Evolutionary conservation across 2,329 filamentous ascomycete genomes (phyloP).

Genomic region (Beauveria sp.): DNA sequence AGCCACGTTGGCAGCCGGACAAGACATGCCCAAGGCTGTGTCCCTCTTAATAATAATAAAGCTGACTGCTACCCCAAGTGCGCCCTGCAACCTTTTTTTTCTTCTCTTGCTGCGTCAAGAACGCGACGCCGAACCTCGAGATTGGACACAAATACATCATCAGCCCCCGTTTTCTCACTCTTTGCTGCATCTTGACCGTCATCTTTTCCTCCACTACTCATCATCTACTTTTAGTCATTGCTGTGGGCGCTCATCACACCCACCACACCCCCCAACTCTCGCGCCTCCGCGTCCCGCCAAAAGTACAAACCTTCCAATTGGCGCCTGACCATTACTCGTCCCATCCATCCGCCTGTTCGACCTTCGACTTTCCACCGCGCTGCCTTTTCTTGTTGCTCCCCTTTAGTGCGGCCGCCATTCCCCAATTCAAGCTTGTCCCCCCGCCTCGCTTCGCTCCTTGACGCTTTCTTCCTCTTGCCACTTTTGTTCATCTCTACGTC

Average conservation of each 20-base stretch:
- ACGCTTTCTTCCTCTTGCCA: background rate
- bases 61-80: constrained; percentile 1
- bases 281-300: constrained; percentile 1
- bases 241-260: background rate
- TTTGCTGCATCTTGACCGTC: background rate
- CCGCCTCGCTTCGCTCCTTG: background rate
- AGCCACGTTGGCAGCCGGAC: too few relatives aligned
- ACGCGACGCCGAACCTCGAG: background rate
- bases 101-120: background rate
- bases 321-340: constrained; percentile 23
- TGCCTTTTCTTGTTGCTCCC: constrained; percentile 13
- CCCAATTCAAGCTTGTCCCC: background rate
- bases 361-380: background rate
- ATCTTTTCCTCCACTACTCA: background rate
- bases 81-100: background rate
- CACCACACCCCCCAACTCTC: background rate
- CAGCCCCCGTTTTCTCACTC: background rate
- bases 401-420: constrained; percentile 1
- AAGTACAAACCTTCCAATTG: constrained; percentile 24
- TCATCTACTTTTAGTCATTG: background rate
- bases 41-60: background rate
- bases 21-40: background rate
- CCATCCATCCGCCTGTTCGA: constrained; percentile 8
- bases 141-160: background rate
- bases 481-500: background rate